Evolutionary conservation across 495 filamentous ascomycete genomes (phyloP).

Genomic region (Penicillium atrosanguineum): DNA sequence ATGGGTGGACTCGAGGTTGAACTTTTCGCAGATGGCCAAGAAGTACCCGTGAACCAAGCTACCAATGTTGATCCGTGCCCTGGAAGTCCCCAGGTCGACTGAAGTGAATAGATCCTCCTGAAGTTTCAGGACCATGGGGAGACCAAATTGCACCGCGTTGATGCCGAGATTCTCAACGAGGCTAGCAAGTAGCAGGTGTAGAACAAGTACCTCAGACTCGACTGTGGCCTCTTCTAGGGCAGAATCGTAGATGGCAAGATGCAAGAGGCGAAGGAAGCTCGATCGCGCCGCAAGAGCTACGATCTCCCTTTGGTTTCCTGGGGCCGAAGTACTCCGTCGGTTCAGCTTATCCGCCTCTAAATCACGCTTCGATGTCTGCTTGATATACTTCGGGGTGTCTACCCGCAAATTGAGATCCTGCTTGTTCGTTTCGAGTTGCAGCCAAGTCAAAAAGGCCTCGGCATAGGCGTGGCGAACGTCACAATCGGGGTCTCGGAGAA

Average conservation of each 20-base stretch:
- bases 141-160: constrained; percentile 71
- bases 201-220: constrained; percentile 68
- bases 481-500: constrained; percentile 72
- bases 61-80: constrained; percentile 71
- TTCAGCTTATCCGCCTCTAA: constrained; percentile 44
- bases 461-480: constrained; percentile 78
- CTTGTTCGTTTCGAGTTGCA: constrained; percentile 72
- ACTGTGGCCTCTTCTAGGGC: constrained; percentile 67
- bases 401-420: constrained; percentile 61
- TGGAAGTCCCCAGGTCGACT: constrained; percentile 47
- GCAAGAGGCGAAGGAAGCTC: constrained; percentile 78
- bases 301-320: constrained; percentile 53
- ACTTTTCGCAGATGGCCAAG: constrained; percentile 71
- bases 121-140: constrained; percentile 84
- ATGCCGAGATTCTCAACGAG: constrained; percentile 77
- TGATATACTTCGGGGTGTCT: constrained; percentile 45
- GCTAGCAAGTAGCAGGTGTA: constrained; percentile 70
- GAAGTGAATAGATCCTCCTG: constrained; percentile 77
- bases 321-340: constrained; percentile 57
- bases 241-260: constrained; percentile 83
- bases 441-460: constrained; percentile 78
- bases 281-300: constrained; percentile 53
- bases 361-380: constrained; percentile 31
- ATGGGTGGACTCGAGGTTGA: constrained; percentile 66
- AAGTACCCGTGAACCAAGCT: constrained; percentile 86